Base-by-base conservation (phyloP, 1,284 basidiomycete species). In the Entoloma clypeatum region DNA sequence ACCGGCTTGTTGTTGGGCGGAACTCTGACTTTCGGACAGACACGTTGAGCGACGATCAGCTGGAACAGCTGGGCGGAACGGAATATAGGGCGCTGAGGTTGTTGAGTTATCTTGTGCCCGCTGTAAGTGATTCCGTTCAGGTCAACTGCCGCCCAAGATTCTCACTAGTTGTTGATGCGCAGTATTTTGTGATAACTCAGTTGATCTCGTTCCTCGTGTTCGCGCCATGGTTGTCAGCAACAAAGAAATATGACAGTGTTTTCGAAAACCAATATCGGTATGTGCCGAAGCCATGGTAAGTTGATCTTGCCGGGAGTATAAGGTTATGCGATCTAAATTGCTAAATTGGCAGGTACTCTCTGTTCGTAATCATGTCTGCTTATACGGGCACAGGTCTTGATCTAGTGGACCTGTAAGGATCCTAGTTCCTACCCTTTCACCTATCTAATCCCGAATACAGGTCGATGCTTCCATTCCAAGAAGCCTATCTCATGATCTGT, bases 1-100 rank as follows among this genome's bases (percentile, higher is more conserved):
- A 60, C 22, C 59, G 57, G 5, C 52, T 74, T 4, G 64, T 75
- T 16, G 77, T 86, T 2, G 81, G 82, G 0, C 65, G 86, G 29
- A 93, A 92, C 58, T 87, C 83, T 16, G 71, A 81, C 49, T 89
- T 93, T 57, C 71, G 77, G 36, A 79, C 53, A 62, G 87, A 61
- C 66, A 77, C 52, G 64, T 74, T 69, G 75, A 82, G 61, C 2
- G 74, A 75, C 44, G 83, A 86, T 8, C 79, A 92, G 59, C 60
- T 88, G 42, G 86, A 90, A 52, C 75, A 83, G 57, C 67, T 92
- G n/a, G 87, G 88, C 3, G 88, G 89, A 0, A 78, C 86, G 22
- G 90, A 93, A 64, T 91, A 85, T 59, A 65, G 80, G 7, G 84
- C 81, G 4, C 59, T 87, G 45, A 68, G 71, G 47, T 52, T 72